These are phyloP conservation scores for Scolecobasidium constrictum DNA, from an alignment of 2,329 filamentous ascomycete genomes.

Conservation along the genomic window DNA sequence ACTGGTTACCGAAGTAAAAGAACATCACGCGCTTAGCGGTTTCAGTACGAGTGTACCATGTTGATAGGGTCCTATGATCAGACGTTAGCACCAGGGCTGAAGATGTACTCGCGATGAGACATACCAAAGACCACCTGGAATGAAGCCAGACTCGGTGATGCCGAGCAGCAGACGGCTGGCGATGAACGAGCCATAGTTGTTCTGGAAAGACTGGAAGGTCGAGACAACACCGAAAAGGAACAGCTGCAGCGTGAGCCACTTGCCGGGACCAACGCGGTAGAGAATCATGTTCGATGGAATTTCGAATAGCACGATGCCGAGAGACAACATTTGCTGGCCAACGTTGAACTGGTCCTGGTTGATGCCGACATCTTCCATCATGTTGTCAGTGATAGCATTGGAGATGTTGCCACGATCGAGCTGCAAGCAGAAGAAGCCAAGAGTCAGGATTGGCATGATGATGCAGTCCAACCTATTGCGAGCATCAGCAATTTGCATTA, in stretches of 20 bases:
- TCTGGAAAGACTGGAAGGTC: slow-evolving; percentile 28
- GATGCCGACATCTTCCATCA: slow-evolving; percentile 15
- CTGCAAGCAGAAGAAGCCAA: slow-evolving; percentile 24
- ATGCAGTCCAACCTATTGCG: slow-evolving; percentile 11
- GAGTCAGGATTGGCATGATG: slow-evolving; percentile 17
- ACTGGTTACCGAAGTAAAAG: slow-evolving; percentile 25
- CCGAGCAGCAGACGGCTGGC: slow-evolving; percentile 34
- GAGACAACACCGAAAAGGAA: slow-evolving; percentile 30
- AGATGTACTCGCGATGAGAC: too few relatives aligned
- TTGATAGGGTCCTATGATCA: slow-evolving; percentile 28
- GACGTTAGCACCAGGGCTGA: slow-evolving; percentile 27
- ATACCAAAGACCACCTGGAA: slow-evolving; percentile 22
- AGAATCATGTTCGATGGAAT: slow-evolving; percentile 16
- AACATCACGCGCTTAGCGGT: slow-evolving; percentile 24
- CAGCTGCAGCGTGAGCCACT: slow-evolving; percentile 34
- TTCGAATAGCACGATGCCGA: slow-evolving; percentile 14
- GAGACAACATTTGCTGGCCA: slow-evolving; percentile 14
- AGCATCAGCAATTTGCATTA: background rate
- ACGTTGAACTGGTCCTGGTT: slow-evolving; percentile 17
- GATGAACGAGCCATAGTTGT: slow-evolving; percentile 27
- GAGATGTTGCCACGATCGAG: slow-evolving; percentile 20
- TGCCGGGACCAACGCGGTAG: slow-evolving; percentile 17
- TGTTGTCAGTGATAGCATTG: slow-evolving; percentile 17
- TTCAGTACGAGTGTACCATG: slow-evolving; percentile 26
- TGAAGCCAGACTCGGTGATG: slow-evolving; percentile 41